A percentile compares a stretch with the other conserved stretches of the same genome.
phyloP scores from a whole-genome alignment of 2,329 filamentous ascomycete species.

The Microdochium nivale region DNA sequence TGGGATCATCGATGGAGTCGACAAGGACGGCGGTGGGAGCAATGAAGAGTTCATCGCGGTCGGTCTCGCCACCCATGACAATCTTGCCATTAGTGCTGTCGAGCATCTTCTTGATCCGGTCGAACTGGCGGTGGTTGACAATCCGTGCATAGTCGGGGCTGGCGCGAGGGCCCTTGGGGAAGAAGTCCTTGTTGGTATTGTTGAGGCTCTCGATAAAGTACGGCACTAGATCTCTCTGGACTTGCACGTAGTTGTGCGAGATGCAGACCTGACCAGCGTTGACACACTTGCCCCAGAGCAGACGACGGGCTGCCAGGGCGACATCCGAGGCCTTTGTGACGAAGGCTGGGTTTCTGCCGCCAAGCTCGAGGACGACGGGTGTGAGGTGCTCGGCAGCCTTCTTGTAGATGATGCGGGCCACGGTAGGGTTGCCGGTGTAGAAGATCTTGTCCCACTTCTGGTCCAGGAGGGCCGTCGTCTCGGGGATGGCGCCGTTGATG shows the following conservation, averaged over 20 bases:
- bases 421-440: conserved; percentile 75
- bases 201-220: conserved; percentile 69
- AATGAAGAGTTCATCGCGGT: conserved; percentile 74
- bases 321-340: conserved; percentile 77
- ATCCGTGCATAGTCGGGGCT: conserved; percentile 75
- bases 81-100: conserved; percentile 77
- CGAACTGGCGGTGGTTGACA: conserved; percentile 71
- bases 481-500: conserved; percentile 72
- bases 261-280: conserved; percentile 91
- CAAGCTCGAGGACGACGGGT: conserved; percentile 81
- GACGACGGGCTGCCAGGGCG: conserved; percentile 68
- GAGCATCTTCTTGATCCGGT: conserved; percentile 84
- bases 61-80: conserved; percentile 75
- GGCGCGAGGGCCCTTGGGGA: conserved; percentile 70
- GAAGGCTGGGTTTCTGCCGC: conserved; percentile 86
- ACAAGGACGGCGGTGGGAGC: conserved; percentile 90
- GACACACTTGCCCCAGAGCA: conserved; percentile 81
- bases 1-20: conserved; percentile 62
- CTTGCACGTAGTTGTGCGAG: conserved; percentile 83
- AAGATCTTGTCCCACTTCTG: conserved; percentile 98
- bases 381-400: conserved; percentile 87
- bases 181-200: conserved; percentile 65
- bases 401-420: conserved; percentile 81
- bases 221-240: conserved; percentile 65
- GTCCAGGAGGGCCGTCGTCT: conserved; percentile 74